Percentiles rank a stretch among this genome's conserved stretches.
Conservation (phyloP, 495 filamentous ascomycete genomes). For the Penicillium ucsense region DNA sequence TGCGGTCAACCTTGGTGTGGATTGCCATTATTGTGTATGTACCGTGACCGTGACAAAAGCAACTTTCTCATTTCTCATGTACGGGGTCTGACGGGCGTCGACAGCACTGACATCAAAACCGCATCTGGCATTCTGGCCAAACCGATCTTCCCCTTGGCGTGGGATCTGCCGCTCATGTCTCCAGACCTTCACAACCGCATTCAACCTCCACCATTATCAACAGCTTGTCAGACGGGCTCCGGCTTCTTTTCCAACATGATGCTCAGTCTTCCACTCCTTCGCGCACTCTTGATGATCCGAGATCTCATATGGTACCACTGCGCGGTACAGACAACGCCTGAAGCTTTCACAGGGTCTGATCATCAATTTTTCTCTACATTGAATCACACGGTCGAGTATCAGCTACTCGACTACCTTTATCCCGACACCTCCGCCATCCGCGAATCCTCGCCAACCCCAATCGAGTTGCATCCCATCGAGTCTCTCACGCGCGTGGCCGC, state of each 20-base stretch:
- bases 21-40: constrained; percentile 23
- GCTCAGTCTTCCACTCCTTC: constrained; percentile 16
- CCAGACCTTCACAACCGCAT: constrained; percentile 19
- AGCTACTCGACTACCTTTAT: constrained; percentile 27
- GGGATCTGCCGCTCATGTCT: constrained; percentile 19
- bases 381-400: constrained; percentile 25
- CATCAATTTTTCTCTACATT: constrained; percentile 23
- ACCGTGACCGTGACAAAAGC: neutral
- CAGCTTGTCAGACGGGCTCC: constrained; percentile 13
- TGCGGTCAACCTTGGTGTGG: constrained; percentile 18
- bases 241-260: constrained; percentile 17
- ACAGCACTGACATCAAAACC: constrained; percentile 25
- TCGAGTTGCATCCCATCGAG: constrained; percentile 18
- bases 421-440: neutral
- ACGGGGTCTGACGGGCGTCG: neutral
- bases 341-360: constrained; percentile 5
- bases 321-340: constrained; percentile 7
- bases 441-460: neutral
- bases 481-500: constrained; percentile 20
- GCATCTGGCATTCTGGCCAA: constrained; percentile 24
- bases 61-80: neutral
- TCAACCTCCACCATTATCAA: constrained; percentile 15
- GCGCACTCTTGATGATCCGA: constrained; percentile 16
- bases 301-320: constrained; percentile 20
- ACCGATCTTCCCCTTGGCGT: constrained; percentile 28